phyloP scores from a whole-genome alignment of 176 grass and related monocot species.

The Carex pumila region DNA sequence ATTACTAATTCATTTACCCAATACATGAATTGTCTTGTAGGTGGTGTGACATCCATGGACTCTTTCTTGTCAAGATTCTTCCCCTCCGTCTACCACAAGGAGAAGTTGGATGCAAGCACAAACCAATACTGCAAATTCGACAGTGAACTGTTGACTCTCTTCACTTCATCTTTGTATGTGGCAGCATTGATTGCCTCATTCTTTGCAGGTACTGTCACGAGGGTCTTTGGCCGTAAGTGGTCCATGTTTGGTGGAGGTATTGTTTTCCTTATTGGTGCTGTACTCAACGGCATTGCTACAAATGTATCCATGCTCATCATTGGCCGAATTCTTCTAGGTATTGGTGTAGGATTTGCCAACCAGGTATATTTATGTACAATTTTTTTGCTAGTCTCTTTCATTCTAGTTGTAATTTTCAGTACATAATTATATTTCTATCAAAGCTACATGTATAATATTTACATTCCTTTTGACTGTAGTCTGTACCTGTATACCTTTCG shows the following conservation, averaged over 20 bases:
- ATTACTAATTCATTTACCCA: background rate
- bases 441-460: background rate
- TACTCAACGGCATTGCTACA: slow-evolving; percentile 45
- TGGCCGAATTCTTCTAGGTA: slow-evolving; percentile 53
- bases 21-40: background rate
- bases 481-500: slow-evolving; percentile 56
- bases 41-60: slow-evolving; percentile 80
- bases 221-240: slow-evolving; percentile 70
- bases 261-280: slow-evolving; percentile 55
- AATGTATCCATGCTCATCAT: slow-evolving; percentile 54
- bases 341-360: slow-evolving; percentile 73
- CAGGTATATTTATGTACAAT: slow-evolving; percentile 9
- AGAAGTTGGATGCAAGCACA: slow-evolving; percentile 24
- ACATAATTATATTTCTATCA: background rate
- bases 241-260: slow-evolving; percentile 86
- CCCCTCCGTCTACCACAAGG: slow-evolving; percentile 53
- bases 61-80: slow-evolving; percentile 68
- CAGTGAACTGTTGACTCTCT: slow-evolving; percentile 71
- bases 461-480: slow-evolving; percentile 11
- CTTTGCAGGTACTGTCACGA: slow-evolving; percentile 51
- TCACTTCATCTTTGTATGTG: slow-evolving; percentile 78
- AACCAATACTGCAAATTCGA: slow-evolving; percentile 94
- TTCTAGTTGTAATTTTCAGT: background rate
- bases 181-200: slow-evolving; percentile 69
- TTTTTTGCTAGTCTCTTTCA: background rate